These are phyloP conservation scores for Jacaranda copaia DNA, from an alignment of 257 asterid genomes.

Conservation along the genomic window DNA sequence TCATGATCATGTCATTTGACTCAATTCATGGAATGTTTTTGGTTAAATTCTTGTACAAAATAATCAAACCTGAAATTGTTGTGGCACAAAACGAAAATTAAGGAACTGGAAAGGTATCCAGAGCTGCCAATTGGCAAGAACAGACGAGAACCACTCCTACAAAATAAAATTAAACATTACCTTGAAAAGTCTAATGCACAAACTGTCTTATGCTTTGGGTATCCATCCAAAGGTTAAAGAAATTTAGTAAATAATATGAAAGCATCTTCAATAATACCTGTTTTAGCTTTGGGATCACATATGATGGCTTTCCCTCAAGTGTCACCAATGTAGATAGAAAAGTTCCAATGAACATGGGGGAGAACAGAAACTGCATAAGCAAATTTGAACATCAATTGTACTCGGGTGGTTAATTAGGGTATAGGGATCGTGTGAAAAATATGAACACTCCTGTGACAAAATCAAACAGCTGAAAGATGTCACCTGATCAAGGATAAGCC, in stretches of 20 bases:
- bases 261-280: constrained; percentile 57
- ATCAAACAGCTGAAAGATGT: constrained; percentile 32
- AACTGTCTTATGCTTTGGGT: constrained; percentile 1
- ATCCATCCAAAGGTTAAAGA: not conserved
- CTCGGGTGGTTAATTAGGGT: constrained; percentile 15
- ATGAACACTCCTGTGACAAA: not conserved
- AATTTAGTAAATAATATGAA: not conserved
- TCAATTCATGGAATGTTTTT: constrained; percentile 6
- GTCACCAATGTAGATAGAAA: constrained; percentile 70
- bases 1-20: constrained; percentile 1
- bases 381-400: constrained; percentile 16
- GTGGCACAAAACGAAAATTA: constrained; percentile 93
- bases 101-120: constrained; percentile 98
- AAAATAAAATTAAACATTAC: constrained; percentile 3
- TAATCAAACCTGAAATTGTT: constrained; percentile 87
- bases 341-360: constrained; percentile 78
- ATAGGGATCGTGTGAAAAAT: not conserved
- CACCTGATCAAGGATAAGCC: constrained; percentile 92
- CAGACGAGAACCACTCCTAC: constrained; percentile 93
- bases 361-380: constrained; percentile 67
- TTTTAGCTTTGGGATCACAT: constrained; percentile 78
- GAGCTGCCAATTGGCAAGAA: constrained; percentile 92
- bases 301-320: constrained; percentile 74
- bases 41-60: constrained; percentile 10
- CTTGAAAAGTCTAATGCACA: constrained; percentile 16